These are phyloP conservation scores for Arthrobotrys entomopaga DNA, from an alignment of 2,329 filamentous ascomycete species.

Conservation along the genomic window DNA sequence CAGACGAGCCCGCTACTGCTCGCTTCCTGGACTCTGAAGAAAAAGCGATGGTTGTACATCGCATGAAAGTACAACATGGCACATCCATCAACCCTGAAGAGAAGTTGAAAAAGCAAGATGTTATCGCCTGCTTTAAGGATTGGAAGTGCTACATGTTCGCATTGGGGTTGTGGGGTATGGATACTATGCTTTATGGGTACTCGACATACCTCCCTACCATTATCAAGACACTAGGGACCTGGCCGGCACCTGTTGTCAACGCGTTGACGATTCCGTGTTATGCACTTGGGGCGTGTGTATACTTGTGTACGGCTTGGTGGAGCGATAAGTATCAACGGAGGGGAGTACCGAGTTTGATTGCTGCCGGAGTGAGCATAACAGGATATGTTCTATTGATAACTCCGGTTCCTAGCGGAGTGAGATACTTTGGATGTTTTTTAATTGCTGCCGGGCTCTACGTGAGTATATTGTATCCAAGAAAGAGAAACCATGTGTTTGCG, in stretches of 20 bases:
- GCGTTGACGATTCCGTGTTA: constrained; percentile 83
- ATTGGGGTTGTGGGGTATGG: constrained; percentile 75
- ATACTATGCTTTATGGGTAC: constrained; percentile 82
- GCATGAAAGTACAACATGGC: constrained; percentile 58
- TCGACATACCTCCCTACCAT: constrained; percentile 83
- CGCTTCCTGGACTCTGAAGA: constrained; percentile 71
- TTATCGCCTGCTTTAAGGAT: constrained; percentile 74
- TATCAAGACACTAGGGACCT: constrained; percentile 74
- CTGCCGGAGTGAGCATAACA: constrained; percentile 72
- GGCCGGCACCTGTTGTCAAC: constrained; percentile 74
- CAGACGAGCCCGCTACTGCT: constrained; percentile 74
- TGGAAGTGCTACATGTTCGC: constrained; percentile 75
- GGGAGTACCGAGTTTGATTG: constrained; percentile 72
- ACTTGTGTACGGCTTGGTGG: constrained; percentile 73
- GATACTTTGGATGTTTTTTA: constrained; percentile 81
- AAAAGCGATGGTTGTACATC: constrained; percentile 67
- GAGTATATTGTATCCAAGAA: constrained; percentile 60
- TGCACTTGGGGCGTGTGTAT: constrained; percentile 75
- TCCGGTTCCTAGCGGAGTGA: constrained; percentile 70
- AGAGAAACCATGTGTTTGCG: no score
- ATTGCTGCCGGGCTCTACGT: constrained; percentile 76
- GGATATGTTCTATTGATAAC: constrained; percentile 77
- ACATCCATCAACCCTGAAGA: constrained; percentile 61
- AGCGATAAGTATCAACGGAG: constrained; percentile 75
- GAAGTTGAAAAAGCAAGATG: constrained; percentile 71